A percentile compares a stretch with the other conserved stretches of the same genome.
phyloP scores from a whole-genome alignment of 495 filamentous ascomycete genomes.

The Trichocladium uniseriatum region DNA sequence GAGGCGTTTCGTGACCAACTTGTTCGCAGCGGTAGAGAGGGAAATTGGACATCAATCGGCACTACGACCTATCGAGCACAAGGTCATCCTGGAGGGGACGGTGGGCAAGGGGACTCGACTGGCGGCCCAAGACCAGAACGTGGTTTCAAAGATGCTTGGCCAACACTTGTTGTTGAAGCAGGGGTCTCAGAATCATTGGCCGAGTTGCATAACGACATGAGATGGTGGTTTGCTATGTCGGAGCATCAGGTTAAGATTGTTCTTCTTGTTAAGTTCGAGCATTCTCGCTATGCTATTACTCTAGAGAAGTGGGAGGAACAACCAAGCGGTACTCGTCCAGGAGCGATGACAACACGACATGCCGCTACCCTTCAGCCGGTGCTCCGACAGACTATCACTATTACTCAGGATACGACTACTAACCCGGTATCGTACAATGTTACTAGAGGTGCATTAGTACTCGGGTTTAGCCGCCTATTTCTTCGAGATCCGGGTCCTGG shows the following conservation, averaged over 20 bases:
- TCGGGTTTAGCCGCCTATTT: conserved; percentile 16
- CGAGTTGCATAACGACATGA: conserved; percentile 18
- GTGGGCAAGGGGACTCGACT: conserved; percentile 16
- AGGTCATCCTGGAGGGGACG: conserved; percentile 15
- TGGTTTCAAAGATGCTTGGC: conserved; percentile 15
- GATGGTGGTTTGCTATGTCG: conserved; percentile 28
- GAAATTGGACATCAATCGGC: conserved; percentile 6
- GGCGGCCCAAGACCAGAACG: conserved; percentile 18
- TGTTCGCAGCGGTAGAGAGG: background rate
- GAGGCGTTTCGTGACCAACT: conserved; percentile 1
- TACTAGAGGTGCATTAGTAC: conserved; percentile 16
- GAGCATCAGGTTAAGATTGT: conserved; percentile 25
- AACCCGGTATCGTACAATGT: conserved; percentile 16
- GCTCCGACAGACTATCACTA: conserved; percentile 1
- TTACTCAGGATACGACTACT: conserved; percentile 4
- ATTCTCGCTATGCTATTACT: conserved; percentile 8
- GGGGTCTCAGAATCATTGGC: conserved; percentile 21
- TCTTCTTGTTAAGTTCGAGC: conserved; percentile 17
- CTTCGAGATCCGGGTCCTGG: conserved; percentile 14
- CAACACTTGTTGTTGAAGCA: conserved; percentile 28
- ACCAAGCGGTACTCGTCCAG: conserved; percentile 9
- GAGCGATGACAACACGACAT: conserved; percentile 9
- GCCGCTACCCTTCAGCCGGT: background rate
- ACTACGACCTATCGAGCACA: conserved; percentile 6
- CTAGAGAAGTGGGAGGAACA: conserved; percentile 11